Base-by-base conservation (phyloP, 805 yeast genomes). In the Candida piceae region DNA sequence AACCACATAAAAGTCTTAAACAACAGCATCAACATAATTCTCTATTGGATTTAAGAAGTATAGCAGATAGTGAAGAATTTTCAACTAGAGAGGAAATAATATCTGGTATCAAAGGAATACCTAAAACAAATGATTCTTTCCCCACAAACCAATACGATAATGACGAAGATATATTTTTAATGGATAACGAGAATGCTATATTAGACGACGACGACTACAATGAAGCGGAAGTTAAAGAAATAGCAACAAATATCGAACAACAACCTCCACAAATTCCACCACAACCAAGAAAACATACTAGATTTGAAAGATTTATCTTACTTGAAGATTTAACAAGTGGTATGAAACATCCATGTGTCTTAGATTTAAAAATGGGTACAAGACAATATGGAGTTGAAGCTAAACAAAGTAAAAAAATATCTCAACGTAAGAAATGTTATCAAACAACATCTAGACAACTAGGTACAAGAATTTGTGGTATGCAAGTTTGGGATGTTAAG, bases 331-430 rank as follows among this genome's bases (percentile, higher is more conserved):
- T 93, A 33, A 93, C 97, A 0, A 72, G 80, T 37, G 85, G 86
- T 17, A 78, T 90, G 79, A 66, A 62, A 21, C 74, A 74, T 45
- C 97, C 98, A 1, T 89, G 96, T 56, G 97, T 90, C 0, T 64
- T 93, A 34, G 99, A 93, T 62, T 67, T 93, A 50, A 93, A 93
- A 57, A 93, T 93, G 97, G 99, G 99, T 1, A 90, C 99, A 0
- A 71, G 99, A 40, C 99, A 93, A 61, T 93, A 93, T 53, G 98
- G 99, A 8, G 82, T 90, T n/a, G 95, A 88, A 45, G 97, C 97
- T 0, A 69, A 71, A 5, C 58, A 63, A 11, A 63, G 77, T 33
- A 93, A 93, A 60, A 82, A 79, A 53, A 56, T 64, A 32, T 85
- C 96, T 1, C 98, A 93, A 63, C 64, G 85, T 23, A 69, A 69